Conservation (phyloP, 1,284 basidiomycete genomes). For the Sporisorium sorghi region DNA sequence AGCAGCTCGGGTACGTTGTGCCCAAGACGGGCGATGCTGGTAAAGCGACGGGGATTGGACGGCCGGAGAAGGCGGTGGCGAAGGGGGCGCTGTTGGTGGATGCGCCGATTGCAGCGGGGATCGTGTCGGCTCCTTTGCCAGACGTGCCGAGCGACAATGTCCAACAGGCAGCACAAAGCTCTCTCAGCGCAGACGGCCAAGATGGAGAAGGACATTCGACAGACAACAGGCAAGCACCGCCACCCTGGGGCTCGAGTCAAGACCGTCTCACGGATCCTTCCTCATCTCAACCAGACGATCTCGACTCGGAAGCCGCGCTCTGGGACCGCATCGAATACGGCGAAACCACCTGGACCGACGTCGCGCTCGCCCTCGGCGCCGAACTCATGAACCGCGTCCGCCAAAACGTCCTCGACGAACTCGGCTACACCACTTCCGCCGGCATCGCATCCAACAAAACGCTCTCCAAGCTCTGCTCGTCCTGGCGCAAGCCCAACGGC, state of each 20-base stretch:
- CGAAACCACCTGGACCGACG: conserved; percentile 84
- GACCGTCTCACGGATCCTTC: conserved; percentile 41
- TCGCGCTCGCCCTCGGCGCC: conserved; percentile 87
- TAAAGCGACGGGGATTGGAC: conserved; percentile 57
- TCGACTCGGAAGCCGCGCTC: conserved; percentile 40
- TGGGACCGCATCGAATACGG: conserved; percentile 51
- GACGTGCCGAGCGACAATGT: conserved; percentile 7
- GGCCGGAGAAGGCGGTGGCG: conserved; percentile 51
- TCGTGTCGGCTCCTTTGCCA: conserved; percentile 27
- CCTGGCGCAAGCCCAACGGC: conserved; percentile 61
- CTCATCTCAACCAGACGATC: conserved; percentile 43
- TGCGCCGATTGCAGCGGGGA: conserved; percentile 42
- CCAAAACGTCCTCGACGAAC: conserved; percentile 76
- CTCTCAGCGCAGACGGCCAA: not conserved
- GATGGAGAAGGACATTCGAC: conserved; percentile 45
- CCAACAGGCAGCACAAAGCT: not conserved
- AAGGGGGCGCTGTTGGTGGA: conserved; percentile 46
- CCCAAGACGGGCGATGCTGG: conserved; percentile 74
- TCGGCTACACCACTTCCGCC: conserved; percentile 96
- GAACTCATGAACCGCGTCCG: conserved; percentile 85
- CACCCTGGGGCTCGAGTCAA: conserved; percentile 32
- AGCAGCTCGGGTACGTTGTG: conserved; percentile 77
- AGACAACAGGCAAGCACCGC: conserved; percentile 25
- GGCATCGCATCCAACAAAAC: conserved; percentile 95
- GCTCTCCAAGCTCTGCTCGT: conserved; percentile 81